Base-by-base conservation (phyloP, 2,329 filamentous ascomycete species). In the Aspergillus unguis region DNA sequence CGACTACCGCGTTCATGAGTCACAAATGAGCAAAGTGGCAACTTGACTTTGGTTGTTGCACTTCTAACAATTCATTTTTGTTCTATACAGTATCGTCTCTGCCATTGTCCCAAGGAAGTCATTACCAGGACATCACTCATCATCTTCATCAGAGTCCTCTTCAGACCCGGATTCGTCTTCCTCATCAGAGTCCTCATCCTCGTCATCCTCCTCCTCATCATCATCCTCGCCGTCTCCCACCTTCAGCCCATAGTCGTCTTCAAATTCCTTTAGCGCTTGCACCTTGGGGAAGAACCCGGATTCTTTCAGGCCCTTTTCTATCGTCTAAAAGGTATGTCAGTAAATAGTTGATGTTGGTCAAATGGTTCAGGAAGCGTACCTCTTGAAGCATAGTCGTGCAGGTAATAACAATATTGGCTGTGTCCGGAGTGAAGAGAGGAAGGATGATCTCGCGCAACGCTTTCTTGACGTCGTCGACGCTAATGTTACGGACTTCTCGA, bases 211-310 rank as follows among this genome's bases (percentile, higher is more conserved):
- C 37, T 66, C 61, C 5, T 50, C 58, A n/a, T 69, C 69, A 0
- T 83, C 80, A 0, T 79, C 77, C 0, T 80, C 78, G 0, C 80
- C 84, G 3, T 80, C 81, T 2, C 76, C 78, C 2, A 79, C 80
- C 68, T 87, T 81, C 43, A 96, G 74, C 0, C 92, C 92, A 67
- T 97, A 97, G 64, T 91, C 89, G 58, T 96, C 90, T 69, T 95
- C 85, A 71, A 95, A 97, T 63, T 88, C 81, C 38, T 85, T 84
- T 45, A 97, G 78, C 28, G 86, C 79, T 65, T 86, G 85, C 36
- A 88, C 80, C 65, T 89, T 81, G 0, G 87, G 86, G 68, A 85
- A 86, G 77, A 95, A 99, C 0, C 91, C 91, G 52, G 84, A 85
- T 1, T 76, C 77, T 60, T 84, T 80, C 63, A 97, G 89, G 2